Evolutionary conservation across 2,329 filamentous ascomycete genomes (phyloP), one percentile per base, ranked within the genome.

Genomic region (Dactylonectria macrodidyma): DNA sequence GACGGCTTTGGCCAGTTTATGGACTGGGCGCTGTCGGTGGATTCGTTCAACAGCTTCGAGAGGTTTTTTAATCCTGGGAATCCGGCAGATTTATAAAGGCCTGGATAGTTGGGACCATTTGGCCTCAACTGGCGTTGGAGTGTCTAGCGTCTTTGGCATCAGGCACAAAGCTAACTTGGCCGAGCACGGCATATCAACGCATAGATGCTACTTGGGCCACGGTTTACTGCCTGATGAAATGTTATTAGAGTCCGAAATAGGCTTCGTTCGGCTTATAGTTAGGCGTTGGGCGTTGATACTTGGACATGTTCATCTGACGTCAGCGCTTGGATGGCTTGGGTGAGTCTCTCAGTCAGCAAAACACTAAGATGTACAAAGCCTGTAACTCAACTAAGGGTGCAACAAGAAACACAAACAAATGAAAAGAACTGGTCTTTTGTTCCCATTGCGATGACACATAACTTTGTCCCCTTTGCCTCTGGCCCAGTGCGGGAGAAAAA

Each of bases 1-100:
- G 60, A 64, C 19, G 67, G 71, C 14, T 72, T 72, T 50, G 61
- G 38, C 33, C 69, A 74, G 62, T 73, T 77, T 34, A 76, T 77
- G 68, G 75, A 78, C 41, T 75, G 75, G 76, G 76, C 75, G 5
- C 11, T 75, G 24, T 73, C 71, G 8, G 73, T 78, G 26, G 76
- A 78, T 63, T 70, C 69, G 19, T 78, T 71, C 56, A 76, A 77
- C 22, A 77, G 61, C 46, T 76, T 73, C 52, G 72, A 74, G 46
- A 64, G 69, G 24, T 73, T 74, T 65, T 71, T 75, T 51, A 62
- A 73, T 50, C 26, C 48, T 14, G 58, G 58, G 22, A 66, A 67
- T 16, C 24, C 48, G 1, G 62, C 38, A 1, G 62, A 68, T 33
- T 34, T 62, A 3, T 67, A 44, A 47, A 12, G 24, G 5, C 36